Evolutionary conservation across 2,329 filamentous ascomycete genomes (phyloP).

Genomic region (Fusarium tjaetaba): DNA sequence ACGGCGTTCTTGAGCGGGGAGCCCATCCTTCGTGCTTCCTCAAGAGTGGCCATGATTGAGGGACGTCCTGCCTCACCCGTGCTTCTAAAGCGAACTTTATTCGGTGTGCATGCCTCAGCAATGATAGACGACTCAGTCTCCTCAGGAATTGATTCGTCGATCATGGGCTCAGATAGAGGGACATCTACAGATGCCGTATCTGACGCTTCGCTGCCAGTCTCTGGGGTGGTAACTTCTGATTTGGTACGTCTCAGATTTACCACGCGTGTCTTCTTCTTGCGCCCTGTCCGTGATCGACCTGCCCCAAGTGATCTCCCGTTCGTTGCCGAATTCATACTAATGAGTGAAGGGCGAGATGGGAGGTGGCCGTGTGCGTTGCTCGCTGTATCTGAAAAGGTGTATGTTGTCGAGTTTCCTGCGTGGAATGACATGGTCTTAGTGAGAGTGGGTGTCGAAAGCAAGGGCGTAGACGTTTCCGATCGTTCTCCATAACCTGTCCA

Average conservation of each 20-base stretch:
- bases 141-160: constrained; percentile 66
- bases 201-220: constrained; percentile 60
- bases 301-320: constrained; percentile 72
- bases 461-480: constrained; percentile 65
- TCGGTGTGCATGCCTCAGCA: constrained; percentile 43
- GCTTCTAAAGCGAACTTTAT: constrained; percentile 55
- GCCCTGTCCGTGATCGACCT: constrained; percentile 68
- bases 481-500: constrained; percentile 85
- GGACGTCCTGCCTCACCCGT: constrained; percentile 34
- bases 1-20: constrained; percentile 37
- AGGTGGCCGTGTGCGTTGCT: constrained; percentile 70
- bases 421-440: constrained; percentile 71
- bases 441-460: constrained; percentile 62
- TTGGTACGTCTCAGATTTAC: constrained; percentile 79
- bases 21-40: constrained; percentile 38
- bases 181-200: constrained; percentile 65
- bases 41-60: constrained; percentile 40
- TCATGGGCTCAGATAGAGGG: constrained; percentile 69
- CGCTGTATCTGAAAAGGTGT: constrained; percentile 78
- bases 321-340: constrained; percentile 68
- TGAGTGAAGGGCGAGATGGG: constrained; percentile 74
- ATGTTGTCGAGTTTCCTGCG: constrained; percentile 69
- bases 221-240: constrained; percentile 62
- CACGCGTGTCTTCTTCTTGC: constrained; percentile 85
- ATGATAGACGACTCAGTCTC: constrained; percentile 61